A percentile compares a stretch with the other conserved stretches of the same genome.
Conservation (phyloP, 75 land plant genomes). For the Chamaecyparis obtusa region DNA sequence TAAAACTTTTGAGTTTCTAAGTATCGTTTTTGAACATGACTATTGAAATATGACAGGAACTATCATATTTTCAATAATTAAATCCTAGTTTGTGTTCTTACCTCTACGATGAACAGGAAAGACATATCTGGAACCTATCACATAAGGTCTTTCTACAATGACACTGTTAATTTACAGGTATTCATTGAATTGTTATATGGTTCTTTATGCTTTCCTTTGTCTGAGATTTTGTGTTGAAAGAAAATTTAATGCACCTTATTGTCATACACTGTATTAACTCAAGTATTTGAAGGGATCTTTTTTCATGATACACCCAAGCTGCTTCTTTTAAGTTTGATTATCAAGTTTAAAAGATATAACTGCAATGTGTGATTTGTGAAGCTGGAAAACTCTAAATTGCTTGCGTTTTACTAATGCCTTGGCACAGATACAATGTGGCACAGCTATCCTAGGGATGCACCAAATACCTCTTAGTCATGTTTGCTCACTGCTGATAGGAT, state of each 20-base stretch:
- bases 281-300: not conserved
- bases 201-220: not conserved
- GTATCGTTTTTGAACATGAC: not conserved
- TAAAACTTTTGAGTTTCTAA: not conserved
- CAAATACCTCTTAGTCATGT: no score
- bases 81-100: not conserved
- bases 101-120: not conserved
- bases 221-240: not conserved
- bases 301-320: not conserved
- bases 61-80: not conserved
- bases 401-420: no score
- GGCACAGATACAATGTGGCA: no score
- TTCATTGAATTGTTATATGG: not conserved
- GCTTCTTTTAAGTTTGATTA: not conserved
- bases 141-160: slow-evolving; percentile 6
- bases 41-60: not conserved
- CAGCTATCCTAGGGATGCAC: no score
- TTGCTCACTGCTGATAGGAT: no score
- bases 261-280: no score
- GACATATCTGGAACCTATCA: not conserved
- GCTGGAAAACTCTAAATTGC: no score
- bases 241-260: not conserved
- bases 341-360: not conserved
- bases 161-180: slow-evolving; percentile 8
- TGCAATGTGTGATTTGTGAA: not conserved